phyloP scores from a whole-genome alignment of 495 filamentous ascomycete genomes.

The Xylaria bambusicola region DNA sequence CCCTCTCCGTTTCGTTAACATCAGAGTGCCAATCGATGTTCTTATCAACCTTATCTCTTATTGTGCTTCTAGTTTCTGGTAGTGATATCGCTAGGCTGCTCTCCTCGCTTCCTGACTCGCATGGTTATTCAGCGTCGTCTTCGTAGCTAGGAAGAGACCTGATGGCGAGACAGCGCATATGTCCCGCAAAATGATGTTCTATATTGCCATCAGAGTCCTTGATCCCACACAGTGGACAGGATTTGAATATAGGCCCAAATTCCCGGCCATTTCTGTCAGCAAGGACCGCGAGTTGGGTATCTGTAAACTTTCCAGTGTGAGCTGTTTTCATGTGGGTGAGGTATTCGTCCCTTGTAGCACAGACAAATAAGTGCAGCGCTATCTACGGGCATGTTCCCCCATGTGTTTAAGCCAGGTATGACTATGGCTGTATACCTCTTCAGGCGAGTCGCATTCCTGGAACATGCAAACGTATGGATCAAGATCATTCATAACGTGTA shows the following conservation, averaged over 20 bases:
- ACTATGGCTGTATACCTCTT: neutral
- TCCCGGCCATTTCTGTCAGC: neutral
- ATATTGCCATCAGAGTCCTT: neutral
- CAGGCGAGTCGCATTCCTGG: neutral
- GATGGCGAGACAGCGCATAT: neutral
- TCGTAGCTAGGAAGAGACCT: constrained; percentile 6
- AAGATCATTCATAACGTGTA: neutral
- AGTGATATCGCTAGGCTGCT: neutral
- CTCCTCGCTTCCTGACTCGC: neutral
- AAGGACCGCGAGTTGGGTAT: neutral
- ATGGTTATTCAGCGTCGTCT: neutral
- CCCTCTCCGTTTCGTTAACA: too few relatives aligned
- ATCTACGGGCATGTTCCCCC: neutral
- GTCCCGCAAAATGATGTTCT: neutral
- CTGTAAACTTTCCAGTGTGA: neutral
- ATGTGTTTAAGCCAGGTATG: neutral
- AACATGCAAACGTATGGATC: constrained; percentile 11
- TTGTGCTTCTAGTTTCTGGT: neutral
- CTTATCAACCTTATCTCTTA: too few relatives aligned
- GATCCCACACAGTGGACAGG: neutral
- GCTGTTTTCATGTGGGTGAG: neutral
- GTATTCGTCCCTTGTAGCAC: neutral
- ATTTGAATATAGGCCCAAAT: neutral
- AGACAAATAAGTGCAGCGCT: neutral
- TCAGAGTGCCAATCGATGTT: too few relatives aligned